Percentiles rank a stretch among this genome's conserved stretches.
These are phyloP conservation scores for Microthyrium microscopicum DNA, from an alignment of 2,329 filamentous ascomycete genomes.

Conservation along the genomic window DNA sequence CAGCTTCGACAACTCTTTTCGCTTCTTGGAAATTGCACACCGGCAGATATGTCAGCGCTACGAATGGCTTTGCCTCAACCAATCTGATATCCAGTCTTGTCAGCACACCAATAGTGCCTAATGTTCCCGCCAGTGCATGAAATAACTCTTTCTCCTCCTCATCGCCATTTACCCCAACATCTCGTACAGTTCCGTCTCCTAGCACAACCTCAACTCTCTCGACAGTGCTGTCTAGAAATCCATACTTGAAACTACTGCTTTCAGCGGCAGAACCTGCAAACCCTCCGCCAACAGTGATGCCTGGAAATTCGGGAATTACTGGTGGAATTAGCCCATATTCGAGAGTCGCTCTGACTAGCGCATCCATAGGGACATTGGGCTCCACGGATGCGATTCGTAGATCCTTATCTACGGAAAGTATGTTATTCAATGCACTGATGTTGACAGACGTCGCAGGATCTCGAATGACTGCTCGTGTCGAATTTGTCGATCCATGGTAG, in stretches of 20 bases:
- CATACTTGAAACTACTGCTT: conserved; percentile 51
- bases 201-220: conserved; percentile 50
- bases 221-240: conserved; percentile 47
- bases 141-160: conserved; percentile 43
- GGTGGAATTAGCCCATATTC: conserved; percentile 41
- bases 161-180: conserved; percentile 37
- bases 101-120: conserved; percentile 50
- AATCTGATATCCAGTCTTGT: conserved; percentile 37
- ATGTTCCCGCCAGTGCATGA: conserved; percentile 45
- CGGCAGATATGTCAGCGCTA: conserved; percentile 33
- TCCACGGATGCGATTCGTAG: conserved; percentile 44
- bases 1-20: conserved; percentile 18
- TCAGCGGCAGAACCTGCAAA: conserved; percentile 53
- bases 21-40: conserved; percentile 22
- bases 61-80: conserved; percentile 28
- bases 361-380: conserved; percentile 54
- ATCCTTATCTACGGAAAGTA: conserved; percentile 41
- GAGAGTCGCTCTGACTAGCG: conserved; percentile 42
- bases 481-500: conserved; percentile 62
- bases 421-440: conserved; percentile 44
- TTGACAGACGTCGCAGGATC: conserved; percentile 42
- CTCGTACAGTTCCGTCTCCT: conserved; percentile 31
- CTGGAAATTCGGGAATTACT: conserved; percentile 55
- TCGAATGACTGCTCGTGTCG: conserved; percentile 40
- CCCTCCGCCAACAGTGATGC: conserved; percentile 52